Base-by-base conservation (phyloP, 1,139 yeast species). In the Yamadazyma aaseri region DNA sequence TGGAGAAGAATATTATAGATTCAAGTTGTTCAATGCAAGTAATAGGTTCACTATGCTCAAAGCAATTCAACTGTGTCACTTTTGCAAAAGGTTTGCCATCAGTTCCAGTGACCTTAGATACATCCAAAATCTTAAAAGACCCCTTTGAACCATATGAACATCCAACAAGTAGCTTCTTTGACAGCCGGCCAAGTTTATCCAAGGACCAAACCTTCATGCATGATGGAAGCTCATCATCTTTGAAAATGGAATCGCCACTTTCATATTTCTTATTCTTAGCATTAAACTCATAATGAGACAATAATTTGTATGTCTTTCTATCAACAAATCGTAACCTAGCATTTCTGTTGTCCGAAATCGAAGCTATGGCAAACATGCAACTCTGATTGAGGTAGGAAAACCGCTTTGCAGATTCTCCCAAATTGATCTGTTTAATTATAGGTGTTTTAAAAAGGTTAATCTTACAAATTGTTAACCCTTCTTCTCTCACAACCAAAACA, bases 101-200 rank as follows among this genome's bases (percentile, higher is more conserved):
- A 8, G 48, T 52, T 4, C 46, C 40, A 22, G 53, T 51, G 2
- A 28, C 27, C 28, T 57, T 61, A 6, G 52, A 42, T 7, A 75
- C 39, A 39, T 73, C 78, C 11, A 73, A 48, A 5, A 75, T 65
- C 41, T 67, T 72, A 21, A 75, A 56, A 0, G 58, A 38, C 0
- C 79, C 78, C 9, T 17, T 25, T 1, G 36, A 44, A 2, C 40
- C 34, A 3, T 37, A 43, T 17, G 46, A 41, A 35, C 71, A 65
- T 2, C 79, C 79, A 18, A 73, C 46, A 25, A 73, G 50, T 2
- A 74, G 40, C 41, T 72, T 63, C 38, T 65, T 60, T 12, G 70
- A 61, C 7, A 58, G 50, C 25, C 60, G 51, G 10, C 65, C 63
- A 40, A 66, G 33, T 40, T 65, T 42, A 38, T 51, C 36, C 32